Conservation (phyloP, 1,139 yeast genomes). For the Zygosaccharomyces pseudobailii region DNA sequence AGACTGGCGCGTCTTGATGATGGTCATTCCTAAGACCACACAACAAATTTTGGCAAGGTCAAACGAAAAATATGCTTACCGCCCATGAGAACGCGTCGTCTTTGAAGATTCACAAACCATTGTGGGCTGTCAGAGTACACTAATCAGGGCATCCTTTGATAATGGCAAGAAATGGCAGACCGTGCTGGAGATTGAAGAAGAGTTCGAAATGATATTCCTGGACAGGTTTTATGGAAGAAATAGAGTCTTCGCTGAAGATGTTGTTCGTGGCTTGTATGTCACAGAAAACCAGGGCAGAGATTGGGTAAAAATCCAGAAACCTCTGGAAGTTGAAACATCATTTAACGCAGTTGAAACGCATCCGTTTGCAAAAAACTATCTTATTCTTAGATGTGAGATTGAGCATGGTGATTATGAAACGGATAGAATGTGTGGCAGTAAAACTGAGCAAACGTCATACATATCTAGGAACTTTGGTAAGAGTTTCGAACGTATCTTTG, state of each 20-base stretch:
- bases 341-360: background rate
- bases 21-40: background rate
- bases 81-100: too few species aligned
- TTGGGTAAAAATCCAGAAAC: conserved; percentile 16
- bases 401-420: too few species aligned
- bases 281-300: conserved; percentile 27
- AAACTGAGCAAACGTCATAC: background rate
- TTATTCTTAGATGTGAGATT: too few species aligned
- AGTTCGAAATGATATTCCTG: conserved; percentile 11
- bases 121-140: too few species aligned
- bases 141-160: too few species aligned
- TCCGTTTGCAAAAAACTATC: too few species aligned
- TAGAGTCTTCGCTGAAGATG: conserved; percentile 22
- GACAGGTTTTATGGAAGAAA: conserved; percentile 17
- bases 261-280: conserved; percentile 11
- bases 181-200: too few species aligned
- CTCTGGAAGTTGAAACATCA: background rate
- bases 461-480: background rate
- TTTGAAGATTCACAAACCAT: too few species aligned
- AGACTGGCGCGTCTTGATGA: background rate
- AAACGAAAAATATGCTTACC: too few species aligned
- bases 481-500: background rate
- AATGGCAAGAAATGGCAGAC: too few species aligned
- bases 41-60: background rate
- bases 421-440: background rate